Evolutionary conservation across 495 filamentous ascomycete genomes (phyloP).

Genomic region (Cercophora newfieldiana): DNA sequence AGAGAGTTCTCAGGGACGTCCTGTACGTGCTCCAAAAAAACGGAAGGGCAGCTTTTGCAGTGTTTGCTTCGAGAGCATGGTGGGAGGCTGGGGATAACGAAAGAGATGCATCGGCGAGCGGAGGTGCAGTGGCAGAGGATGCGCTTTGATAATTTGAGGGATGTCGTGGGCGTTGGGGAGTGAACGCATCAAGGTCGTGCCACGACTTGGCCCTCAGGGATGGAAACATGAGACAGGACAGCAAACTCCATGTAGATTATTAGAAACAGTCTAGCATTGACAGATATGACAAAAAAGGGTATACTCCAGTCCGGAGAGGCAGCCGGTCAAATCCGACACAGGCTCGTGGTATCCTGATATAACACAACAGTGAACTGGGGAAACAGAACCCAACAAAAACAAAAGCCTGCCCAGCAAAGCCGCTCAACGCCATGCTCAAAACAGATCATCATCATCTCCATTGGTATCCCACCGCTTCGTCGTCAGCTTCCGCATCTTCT

Average conservation of each 20-base stretch:
- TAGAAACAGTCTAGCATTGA: background rate
- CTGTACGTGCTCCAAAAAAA: background rate
- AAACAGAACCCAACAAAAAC: no score
- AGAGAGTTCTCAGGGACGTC: background rate
- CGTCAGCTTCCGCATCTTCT: conserved; percentile 43
- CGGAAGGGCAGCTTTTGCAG: background rate
- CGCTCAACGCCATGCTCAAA: conserved; percentile 22
- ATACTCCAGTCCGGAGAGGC: background rate
- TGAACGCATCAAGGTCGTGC: no score
- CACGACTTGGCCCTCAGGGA: no score
- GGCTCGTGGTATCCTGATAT: background rate
- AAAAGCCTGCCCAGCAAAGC: background rate
- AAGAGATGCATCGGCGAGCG: background rate
- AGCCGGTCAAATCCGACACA: background rate
- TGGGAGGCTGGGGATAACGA: background rate
- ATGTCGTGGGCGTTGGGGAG: background rate
- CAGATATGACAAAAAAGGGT: conserved; percentile 1
- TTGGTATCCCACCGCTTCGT: conserved; percentile 37
- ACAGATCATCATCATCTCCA: conserved; percentile 37
- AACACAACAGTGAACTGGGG: background rate
- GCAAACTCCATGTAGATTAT: no score
- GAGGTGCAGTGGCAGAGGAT: background rate
- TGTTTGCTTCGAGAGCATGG: background rate
- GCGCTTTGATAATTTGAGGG: background rate
- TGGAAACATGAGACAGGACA: no score